Evolutionary conservation across 495 filamentous ascomycete species (phyloP).

Genomic region (Penicillium paxilli): DNA sequence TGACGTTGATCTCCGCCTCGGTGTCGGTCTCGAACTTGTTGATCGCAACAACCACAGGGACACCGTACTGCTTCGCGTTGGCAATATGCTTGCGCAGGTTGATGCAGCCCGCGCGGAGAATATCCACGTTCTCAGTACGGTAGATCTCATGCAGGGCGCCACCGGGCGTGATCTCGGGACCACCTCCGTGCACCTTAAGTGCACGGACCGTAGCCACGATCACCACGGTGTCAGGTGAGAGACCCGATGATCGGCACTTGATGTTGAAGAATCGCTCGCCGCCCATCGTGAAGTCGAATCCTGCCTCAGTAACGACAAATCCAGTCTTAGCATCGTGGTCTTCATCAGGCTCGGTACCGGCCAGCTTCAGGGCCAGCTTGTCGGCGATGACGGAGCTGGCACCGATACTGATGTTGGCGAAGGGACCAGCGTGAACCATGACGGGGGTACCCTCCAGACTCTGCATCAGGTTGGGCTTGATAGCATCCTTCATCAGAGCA

Average conservation of each 20-base stretch:
- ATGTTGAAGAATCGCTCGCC: constrained; percentile 99
- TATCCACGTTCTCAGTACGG: constrained; percentile 87
- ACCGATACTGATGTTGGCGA: constrained; percentile 97
- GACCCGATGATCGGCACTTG: constrained; percentile 93
- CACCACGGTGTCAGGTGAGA: constrained; percentile 89
- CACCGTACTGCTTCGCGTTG: constrained; percentile 84
- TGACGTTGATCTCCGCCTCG: constrained; percentile 82
- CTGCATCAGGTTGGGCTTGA: constrained; percentile 99
- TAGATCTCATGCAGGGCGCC: constrained; percentile 81
- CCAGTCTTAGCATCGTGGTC: constrained; percentile 80
- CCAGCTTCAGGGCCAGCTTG: constrained; percentile 91
- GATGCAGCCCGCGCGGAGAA: constrained; percentile 84
- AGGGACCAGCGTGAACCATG: constrained; percentile 94
- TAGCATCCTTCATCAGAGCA: constrained; percentile 95
- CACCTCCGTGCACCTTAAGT: constrained; percentile 94
- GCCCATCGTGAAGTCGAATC: constrained; percentile 99
- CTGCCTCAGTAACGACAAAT: constrained; percentile 96
- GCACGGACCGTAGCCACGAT: constrained; percentile 95
- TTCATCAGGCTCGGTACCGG: constrained; percentile 94
- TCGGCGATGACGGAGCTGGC: constrained; percentile 94
- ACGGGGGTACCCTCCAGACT: constrained; percentile 96
- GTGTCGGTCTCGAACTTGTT: constrained; percentile 96
- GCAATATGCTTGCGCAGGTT: constrained; percentile 92
- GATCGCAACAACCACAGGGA: constrained; percentile 96
- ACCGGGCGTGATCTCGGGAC: constrained; percentile 86